A percentile compares a stretch with the other conserved stretches of the same genome.
Evolutionary conservation across 768 basidiomycete species (phyloP).

Genomic region (Mrakia frigida): DNA sequence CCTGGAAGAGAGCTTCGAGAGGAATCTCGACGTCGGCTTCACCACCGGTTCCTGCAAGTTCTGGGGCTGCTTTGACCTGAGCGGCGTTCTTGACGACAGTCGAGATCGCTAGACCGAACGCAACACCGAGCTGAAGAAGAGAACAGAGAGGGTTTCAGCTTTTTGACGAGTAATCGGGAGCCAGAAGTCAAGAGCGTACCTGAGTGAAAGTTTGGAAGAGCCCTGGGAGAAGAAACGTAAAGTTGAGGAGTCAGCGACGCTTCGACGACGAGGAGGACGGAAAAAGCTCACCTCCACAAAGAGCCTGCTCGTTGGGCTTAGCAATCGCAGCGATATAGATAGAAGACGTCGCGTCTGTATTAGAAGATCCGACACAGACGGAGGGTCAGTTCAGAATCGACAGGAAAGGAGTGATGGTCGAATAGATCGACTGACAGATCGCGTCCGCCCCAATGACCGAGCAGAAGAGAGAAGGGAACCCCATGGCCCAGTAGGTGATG

Average conservation of each 20-base stretch:
- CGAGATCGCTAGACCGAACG: conserved; percentile 17
- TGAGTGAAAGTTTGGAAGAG: not conserved
- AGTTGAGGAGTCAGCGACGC: too few relatives aligned
- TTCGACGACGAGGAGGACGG: too few relatives aligned
- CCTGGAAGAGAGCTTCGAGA: not conserved
- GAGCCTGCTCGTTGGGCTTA: conserved; percentile 8
- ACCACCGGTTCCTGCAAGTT: not conserved
- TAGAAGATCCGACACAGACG: not conserved
- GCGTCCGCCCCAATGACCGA: conserved; percentile 20
- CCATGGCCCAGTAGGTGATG: conserved; percentile 15
- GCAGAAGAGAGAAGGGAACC: conserved; percentile 1
- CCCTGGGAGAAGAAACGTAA: too few relatives aligned
- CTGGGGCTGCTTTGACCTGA: not conserved
- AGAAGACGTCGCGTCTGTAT: conserved; percentile 2
- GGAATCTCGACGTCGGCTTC: not conserved
- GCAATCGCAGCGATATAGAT: conserved; percentile 15
- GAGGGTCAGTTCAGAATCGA: not conserved
- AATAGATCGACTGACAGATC: not conserved
- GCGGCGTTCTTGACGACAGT: conserved; percentile 24
- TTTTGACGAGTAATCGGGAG: too few relatives aligned
- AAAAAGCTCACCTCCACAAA: conserved; percentile 3
- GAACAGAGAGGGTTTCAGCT: not conserved
- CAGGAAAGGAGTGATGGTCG: not conserved
- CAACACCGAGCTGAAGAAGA: conserved; percentile 17
- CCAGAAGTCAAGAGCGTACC: not conserved